Conservation (phyloP, 73 alveolate species). For the Blepharisma stoltei region DNA sequence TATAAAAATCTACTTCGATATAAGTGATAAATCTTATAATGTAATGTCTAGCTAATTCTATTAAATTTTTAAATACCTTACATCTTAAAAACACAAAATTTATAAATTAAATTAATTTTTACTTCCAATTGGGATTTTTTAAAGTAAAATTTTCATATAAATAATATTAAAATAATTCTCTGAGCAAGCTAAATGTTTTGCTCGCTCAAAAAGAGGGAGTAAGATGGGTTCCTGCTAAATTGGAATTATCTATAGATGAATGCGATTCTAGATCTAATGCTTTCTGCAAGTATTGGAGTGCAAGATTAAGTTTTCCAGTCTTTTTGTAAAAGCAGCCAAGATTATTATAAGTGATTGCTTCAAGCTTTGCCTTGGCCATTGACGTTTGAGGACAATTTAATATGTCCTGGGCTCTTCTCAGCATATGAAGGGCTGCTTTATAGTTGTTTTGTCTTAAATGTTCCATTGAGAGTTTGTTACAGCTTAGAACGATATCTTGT, state of each 20-base stretch:
- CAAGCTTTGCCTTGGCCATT: conserved; percentile 48
- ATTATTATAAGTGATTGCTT: conserved; percentile 31
- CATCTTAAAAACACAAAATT: too few species aligned
- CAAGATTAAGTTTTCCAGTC: conserved; percentile 30
- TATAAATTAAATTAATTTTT: too few species aligned
- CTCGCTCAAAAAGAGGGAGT: too few species aligned
- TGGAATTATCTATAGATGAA: neutral
- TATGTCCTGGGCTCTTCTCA: conserved; percentile 11
- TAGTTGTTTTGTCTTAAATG: neutral
- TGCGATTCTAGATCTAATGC: conserved; percentile 48
- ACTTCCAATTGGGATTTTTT: too few species aligned
- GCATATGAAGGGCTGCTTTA: neutral
- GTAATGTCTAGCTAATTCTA: too few species aligned
- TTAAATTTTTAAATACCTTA: too few species aligned
- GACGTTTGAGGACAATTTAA: neutral
- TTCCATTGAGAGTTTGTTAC: neutral
- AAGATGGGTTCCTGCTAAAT: neutral
- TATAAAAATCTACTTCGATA: too few species aligned
- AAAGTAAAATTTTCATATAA: too few species aligned
- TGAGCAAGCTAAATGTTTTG: too few species aligned
- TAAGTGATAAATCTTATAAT: too few species aligned
- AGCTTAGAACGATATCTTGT: neutral
- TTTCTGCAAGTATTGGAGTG: conserved; percentile 35
- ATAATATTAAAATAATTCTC: too few species aligned
- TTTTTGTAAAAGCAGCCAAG: conserved; percentile 41